These are phyloP conservation scores for Ophiocordyceps robertsii DNA, from an alignment of 2,329 filamentous ascomycete species.

Conservation along the genomic window DNA sequence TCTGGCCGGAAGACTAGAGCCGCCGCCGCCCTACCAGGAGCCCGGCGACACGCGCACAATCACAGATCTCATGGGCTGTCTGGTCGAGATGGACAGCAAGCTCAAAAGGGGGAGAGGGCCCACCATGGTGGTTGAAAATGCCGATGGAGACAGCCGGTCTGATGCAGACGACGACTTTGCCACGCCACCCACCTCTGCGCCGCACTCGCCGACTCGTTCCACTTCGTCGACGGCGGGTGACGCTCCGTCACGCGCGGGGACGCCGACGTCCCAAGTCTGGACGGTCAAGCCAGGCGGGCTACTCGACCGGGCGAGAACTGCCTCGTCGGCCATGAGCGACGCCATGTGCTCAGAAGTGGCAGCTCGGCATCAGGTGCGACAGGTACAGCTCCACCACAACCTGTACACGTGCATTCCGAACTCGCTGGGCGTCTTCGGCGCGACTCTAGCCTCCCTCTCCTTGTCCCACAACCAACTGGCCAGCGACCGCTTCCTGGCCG, in stretches of 20 bases:
- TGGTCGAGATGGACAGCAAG: slow-evolving; percentile 17
- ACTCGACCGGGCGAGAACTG: slow-evolving; percentile 56
- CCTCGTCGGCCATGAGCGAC: slow-evolving; percentile 45
- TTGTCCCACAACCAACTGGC: slow-evolving; percentile 62
- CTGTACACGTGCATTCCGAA: slow-evolving; percentile 56
- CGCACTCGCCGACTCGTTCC: slow-evolving; percentile 33
- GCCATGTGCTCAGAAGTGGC: slow-evolving; percentile 43
- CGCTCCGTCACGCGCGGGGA: slow-evolving; percentile 29
- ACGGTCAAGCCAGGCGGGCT: slow-evolving; percentile 45
- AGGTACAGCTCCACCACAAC: slow-evolving; percentile 66
- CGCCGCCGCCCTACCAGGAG: slow-evolving; percentile 31
- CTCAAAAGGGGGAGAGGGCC: not conserved
- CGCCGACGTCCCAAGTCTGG: slow-evolving; percentile 30
- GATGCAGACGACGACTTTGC: slow-evolving; percentile 41
- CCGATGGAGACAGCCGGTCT: slow-evolving; percentile 30
- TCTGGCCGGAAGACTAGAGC: slow-evolving; percentile 52
- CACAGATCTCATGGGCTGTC: slow-evolving; percentile 9
- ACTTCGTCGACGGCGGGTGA: slow-evolving; percentile 33
- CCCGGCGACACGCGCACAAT: slow-evolving; percentile 8
- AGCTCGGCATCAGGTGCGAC: slow-evolving; percentile 33
- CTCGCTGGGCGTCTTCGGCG: slow-evolving; percentile 57
- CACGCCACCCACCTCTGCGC: slow-evolving; percentile 41
- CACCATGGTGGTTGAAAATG: slow-evolving; percentile 7
- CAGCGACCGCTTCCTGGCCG: slow-evolving; percentile 50
- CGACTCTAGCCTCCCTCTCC: slow-evolving; percentile 57